A percentile compares a stretch with the other conserved stretches of the same genome.
Evolutionary conservation across 2,329 filamentous ascomycete species (phyloP).

Genomic region (Cercospora zeae-maydis): DNA sequence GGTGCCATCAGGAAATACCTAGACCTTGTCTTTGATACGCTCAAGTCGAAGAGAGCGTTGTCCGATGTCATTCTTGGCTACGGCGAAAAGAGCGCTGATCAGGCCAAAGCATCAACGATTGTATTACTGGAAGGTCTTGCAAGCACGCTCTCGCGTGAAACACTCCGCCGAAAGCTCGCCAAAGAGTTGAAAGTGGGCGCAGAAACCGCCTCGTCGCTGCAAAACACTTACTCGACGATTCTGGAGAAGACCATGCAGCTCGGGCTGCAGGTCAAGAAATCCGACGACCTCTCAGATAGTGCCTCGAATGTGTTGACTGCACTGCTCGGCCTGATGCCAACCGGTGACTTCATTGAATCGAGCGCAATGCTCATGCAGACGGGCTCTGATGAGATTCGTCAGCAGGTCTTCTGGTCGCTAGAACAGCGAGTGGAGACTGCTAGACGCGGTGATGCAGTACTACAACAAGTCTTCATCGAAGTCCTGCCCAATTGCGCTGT

Average conservation of each 20-base stretch:
- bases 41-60: slow-evolving; percentile 69
- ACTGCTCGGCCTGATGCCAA: slow-evolving; percentile 79
- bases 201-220: slow-evolving; percentile 25
- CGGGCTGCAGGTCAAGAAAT: slow-evolving; percentile 58
- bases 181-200: slow-evolving; percentile 28
- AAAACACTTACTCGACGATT: slow-evolving; percentile 33
- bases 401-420: slow-evolving; percentile 76
- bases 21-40: slow-evolving; percentile 68
- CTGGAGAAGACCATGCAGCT: slow-evolving; percentile 49
- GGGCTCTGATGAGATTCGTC: slow-evolving; percentile 67
- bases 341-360: slow-evolving; percentile 82
- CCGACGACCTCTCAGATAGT: slow-evolving; percentile 38
- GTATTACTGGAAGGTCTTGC: slow-evolving; percentile 42
- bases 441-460: slow-evolving; percentile 64
- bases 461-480: slow-evolving; percentile 63
- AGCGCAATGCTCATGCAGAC: slow-evolving; percentile 77
- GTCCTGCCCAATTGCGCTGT: slow-evolving; percentile 50
- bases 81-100: slow-evolving; percentile 43
- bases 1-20: slow-evolving; percentile 70
- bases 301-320: slow-evolving; percentile 70
- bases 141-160: slow-evolving; percentile 31
- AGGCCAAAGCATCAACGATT: slow-evolving; percentile 35
- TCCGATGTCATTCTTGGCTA: slow-evolving; percentile 69
- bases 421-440: slow-evolving; percentile 74
- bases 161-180: slow-evolving; percentile 29